Percentiles rank a stretch among this genome's conserved stretches.
phyloP scores from a whole-genome alignment of 2,329 filamentous ascomycete genomes.

The Chalara sp. region DNA sequence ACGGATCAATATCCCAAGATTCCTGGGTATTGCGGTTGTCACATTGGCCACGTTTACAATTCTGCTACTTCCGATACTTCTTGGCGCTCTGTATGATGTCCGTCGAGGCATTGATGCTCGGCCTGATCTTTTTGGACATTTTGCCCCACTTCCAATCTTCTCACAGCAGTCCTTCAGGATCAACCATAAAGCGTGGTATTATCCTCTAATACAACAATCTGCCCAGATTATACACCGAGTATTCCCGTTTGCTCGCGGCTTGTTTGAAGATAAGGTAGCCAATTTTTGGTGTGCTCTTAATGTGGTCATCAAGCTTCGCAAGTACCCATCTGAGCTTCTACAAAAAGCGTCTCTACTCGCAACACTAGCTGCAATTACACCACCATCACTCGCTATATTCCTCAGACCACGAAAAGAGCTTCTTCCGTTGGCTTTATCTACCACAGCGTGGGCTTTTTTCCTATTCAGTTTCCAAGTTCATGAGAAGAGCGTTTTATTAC shows the following conservation, averaged over 20 bases:
- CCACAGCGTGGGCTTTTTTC: constrained; percentile 94
- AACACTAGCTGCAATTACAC: constrained; percentile 70
- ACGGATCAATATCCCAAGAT: constrained; percentile 55
- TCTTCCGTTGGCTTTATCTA: constrained; percentile 72
- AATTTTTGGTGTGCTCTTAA: constrained; percentile 97
- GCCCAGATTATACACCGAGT: constrained; percentile 84
- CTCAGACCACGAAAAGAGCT: constrained; percentile 69
- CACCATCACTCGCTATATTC: constrained; percentile 75
- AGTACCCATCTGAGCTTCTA: constrained; percentile 63
- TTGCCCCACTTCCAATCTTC: constrained; percentile 56
- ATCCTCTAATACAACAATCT: constrained; percentile 70
- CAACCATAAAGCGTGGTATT: constrained; percentile 61
- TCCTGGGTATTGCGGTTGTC: constrained; percentile 67
- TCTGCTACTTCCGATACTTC: constrained; percentile 67
- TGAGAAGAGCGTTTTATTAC: constrained; percentile 92
- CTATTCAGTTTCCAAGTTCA: constrained; percentile 97
- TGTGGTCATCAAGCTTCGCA: constrained; percentile 77
- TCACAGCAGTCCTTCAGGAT: constrained; percentile 50
- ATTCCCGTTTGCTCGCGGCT: constrained; percentile 89
- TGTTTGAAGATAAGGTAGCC: constrained; percentile 98
- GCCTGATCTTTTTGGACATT: constrained; percentile 49
- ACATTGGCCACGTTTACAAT: constrained; percentile 69
- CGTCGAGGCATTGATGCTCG: constrained; percentile 54
- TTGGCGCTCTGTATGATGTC: constrained; percentile 64
- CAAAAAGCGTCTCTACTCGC: constrained; percentile 68